phyloP scores from a whole-genome alignment of 176 grass and related monocot species.

The Ensete ventricosum region DNA sequence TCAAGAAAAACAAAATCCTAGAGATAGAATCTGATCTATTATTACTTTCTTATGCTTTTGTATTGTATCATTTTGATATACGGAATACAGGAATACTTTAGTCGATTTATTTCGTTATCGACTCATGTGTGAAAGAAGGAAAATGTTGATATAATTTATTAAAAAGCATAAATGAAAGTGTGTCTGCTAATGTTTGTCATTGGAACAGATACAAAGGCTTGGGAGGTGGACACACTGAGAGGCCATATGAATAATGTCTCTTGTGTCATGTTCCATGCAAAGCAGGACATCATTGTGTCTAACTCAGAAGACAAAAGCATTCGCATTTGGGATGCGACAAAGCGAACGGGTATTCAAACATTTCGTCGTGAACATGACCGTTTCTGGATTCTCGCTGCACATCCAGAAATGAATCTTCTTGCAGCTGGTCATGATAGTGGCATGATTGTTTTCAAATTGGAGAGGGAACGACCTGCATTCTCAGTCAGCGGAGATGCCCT shows the following conservation, averaged over 20 bases:
- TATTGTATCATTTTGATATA: neutral
- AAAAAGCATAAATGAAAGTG: no score
- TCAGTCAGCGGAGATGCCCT: conserved; percentile 56
- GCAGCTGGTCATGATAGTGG: conserved; percentile 94
- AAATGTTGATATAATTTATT: neutral
- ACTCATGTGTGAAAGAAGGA: neutral
- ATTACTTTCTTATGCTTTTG: neutral
- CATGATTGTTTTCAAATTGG: conserved; percentile 92
- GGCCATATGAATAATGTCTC: conserved; percentile 98
- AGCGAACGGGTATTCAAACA: conserved; percentile 75
- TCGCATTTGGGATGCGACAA: conserved; percentile 91
- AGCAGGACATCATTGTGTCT: conserved; percentile 87
- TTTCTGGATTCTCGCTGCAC: conserved; percentile 90
- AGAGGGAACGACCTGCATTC: conserved; percentile 78
- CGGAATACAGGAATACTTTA: neutral
- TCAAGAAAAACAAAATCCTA: neutral
- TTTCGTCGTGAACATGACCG: conserved; percentile 87
- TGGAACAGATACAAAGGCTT: conserved; percentile 78
- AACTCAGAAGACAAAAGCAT: conserved; percentile 99
- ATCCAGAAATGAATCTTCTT: conserved; percentile 93
- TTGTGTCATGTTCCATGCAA: conserved; percentile 84
- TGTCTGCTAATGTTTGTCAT: conserved; percentile 5
- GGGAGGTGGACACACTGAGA: conserved; percentile 90
- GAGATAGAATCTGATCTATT: neutral
- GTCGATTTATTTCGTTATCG: neutral